A percentile compares a stretch with the other conserved stretches of the same genome.
phyloP scores from a whole-genome alignment of 768 basidiomycete genomes.

The Phylloporus rhodoxanthus region DNA sequence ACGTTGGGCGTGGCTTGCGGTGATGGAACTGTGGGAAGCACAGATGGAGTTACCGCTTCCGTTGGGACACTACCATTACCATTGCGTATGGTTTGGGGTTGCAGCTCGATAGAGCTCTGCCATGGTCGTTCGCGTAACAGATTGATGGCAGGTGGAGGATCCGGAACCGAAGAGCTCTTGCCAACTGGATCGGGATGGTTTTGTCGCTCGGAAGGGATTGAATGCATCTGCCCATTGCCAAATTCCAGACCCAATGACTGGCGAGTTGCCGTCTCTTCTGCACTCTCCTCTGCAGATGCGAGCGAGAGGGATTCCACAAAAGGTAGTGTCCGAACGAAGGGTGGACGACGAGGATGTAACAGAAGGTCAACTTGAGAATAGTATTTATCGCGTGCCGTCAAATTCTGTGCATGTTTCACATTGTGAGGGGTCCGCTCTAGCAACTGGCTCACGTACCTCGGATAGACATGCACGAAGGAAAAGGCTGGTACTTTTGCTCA shows the following conservation, averaged over 20 bases:
- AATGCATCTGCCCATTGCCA: constrained; percentile 1
- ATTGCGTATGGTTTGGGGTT: constrained; percentile 1
- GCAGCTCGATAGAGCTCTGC: not conserved
- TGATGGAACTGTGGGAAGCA: not conserved
- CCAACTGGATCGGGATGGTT: not conserved
- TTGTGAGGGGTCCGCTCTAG: not conserved
- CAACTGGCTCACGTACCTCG: constrained; percentile 25
- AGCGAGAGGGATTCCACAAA: constrained; percentile 56
- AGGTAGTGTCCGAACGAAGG: constrained; percentile 63
- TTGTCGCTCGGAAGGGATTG: not conserved
- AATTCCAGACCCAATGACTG: constrained; percentile 35
- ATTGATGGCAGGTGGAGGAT: not conserved
- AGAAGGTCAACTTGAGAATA: constrained; percentile 51
- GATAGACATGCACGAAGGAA: constrained; percentile 39
- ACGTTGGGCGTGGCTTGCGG: not conserved
- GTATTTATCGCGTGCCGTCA: constrained; percentile 11
- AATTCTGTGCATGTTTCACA: constrained; percentile 12
- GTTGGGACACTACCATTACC: not conserved
- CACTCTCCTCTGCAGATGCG: constrained; percentile 56
- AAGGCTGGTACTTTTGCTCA: constrained; percentile 59
- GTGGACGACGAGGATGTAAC: constrained; percentile 76
- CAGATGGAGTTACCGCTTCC: not conserved
- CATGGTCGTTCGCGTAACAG: not conserved
- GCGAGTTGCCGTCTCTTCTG: constrained; percentile 52
- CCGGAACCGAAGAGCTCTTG: not conserved